Conservation (phyloP, 495 filamentous ascomycete genomes). For the Aspergillus cavernicola region DNA sequence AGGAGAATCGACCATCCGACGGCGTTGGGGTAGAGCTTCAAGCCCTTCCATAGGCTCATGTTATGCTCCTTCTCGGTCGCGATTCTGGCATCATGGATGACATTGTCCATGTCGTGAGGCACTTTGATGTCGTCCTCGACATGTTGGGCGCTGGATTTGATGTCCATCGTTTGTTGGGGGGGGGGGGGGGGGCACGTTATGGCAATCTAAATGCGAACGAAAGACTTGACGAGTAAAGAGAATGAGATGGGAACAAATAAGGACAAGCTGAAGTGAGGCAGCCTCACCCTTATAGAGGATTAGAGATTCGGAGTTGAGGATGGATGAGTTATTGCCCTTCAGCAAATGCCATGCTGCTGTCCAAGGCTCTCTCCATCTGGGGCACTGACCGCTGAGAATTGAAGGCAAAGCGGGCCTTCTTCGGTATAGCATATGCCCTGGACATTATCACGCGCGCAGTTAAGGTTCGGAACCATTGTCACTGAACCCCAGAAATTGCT, state of each 20-base stretch:
- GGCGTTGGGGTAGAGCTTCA: slow-evolving; percentile 24
- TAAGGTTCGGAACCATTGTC: too few relatives aligned
- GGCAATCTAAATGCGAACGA: not conserved
- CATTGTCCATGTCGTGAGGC: not conserved
- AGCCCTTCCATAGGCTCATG: too few relatives aligned
- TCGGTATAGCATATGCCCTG: not conserved
- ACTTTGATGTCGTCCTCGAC: not conserved
- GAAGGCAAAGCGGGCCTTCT: not conserved
- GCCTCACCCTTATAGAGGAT: too few relatives aligned
- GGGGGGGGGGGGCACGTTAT: not conserved
- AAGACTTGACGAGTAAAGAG: not conserved
- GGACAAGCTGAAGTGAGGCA: too few relatives aligned
- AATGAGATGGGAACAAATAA: not conserved
- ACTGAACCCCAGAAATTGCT: too few relatives aligned
- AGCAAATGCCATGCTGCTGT: not conserved
- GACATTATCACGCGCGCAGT: too few relatives aligned
- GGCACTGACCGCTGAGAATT: not conserved
- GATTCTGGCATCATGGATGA: slow-evolving; percentile 2
- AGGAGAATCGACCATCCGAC: slow-evolving; percentile 42
- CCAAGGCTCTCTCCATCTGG: not conserved
- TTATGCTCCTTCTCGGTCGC: not conserved
- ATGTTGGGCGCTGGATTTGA: slow-evolving; percentile 3
- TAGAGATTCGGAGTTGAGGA: too few relatives aligned
- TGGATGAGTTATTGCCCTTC: not conserved
- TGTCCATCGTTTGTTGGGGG: slow-evolving; percentile 1